A percentile compares a stretch with the other conserved stretches of the same genome.
These are phyloP conservation scores for Chara braunii DNA, from an alignment of 139 green algal genomes.

Conservation along the genomic window DNA sequence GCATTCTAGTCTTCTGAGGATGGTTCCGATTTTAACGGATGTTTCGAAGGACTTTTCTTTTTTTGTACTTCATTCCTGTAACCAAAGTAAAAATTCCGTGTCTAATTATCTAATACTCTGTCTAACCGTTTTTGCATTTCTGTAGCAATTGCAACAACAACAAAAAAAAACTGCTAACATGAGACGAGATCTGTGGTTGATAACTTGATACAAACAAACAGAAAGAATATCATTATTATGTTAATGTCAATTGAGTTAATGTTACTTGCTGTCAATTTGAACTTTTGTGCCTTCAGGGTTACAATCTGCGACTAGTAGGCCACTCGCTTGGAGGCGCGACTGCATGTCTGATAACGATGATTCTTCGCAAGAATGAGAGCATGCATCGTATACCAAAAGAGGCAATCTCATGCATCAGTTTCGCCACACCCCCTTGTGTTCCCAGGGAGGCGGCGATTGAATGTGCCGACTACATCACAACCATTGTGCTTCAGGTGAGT, in stretches of 20 bases:
- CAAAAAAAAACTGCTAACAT: background rate
- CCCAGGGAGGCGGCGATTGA: background rate
- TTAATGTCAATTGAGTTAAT: too few relatives aligned
- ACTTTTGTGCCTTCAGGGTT: background rate
- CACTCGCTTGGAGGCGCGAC: background rate
- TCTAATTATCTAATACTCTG: background rate
- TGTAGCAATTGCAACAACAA: background rate
- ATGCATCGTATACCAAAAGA: background rate
- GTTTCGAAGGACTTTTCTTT: too few relatives aligned
- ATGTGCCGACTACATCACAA: background rate
- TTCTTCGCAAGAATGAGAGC: background rate
- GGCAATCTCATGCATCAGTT: background rate
- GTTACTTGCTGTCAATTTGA: too few relatives aligned
- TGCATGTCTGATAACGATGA: background rate
- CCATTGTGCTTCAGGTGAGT: background rate
- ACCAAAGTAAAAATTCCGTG: background rate
- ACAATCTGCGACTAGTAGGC: background rate
- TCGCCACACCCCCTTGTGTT: background rate
- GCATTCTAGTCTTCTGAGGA: too few relatives aligned
- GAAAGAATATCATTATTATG: too few relatives aligned
- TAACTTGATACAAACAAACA: background rate
- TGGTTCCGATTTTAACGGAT: too few relatives aligned
- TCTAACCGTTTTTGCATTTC: background rate
- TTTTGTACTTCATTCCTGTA: too few relatives aligned
- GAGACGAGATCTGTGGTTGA: background rate